Conservation (phyloP, 148 eudicot genomes). For the Persicaria tinctoria region DNA sequence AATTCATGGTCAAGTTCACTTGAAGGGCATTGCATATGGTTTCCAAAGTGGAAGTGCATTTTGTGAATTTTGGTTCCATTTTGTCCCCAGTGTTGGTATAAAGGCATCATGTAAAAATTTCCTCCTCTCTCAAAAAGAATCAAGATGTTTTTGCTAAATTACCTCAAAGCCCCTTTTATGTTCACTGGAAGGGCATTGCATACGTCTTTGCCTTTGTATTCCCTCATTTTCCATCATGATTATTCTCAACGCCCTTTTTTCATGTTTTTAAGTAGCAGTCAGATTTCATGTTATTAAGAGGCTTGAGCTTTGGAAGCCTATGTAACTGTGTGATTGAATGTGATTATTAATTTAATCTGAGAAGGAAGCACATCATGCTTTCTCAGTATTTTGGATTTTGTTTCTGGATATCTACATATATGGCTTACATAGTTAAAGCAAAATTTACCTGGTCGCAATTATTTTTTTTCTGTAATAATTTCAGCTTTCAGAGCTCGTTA, state of each 20-base stretch:
- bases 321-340: not conserved
- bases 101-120: not conserved
- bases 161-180: no score
- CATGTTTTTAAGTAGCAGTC: not conserved
- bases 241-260: not conserved
- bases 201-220: not conserved
- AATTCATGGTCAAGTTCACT: not conserved
- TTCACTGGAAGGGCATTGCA: no score
- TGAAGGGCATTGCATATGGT: no score
- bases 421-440: not conserved
- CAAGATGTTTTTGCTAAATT: no score
- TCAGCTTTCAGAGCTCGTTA: constrained; percentile 55
- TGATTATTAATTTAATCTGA: not conserved
- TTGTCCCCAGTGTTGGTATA: not conserved
- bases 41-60: no score
- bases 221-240: not conserved
- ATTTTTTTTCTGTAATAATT: not conserved
- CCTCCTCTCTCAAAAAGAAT: not conserved
- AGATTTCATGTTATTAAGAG: not conserved
- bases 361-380: not conserved
- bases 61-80: not conserved
- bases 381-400: not conserved
- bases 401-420: not conserved
- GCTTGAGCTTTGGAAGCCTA: not conserved
- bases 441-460: not conserved